Evolutionary conservation across 805 yeast species (phyloP), one percentile per base, ranked within the genome.

Genomic region (Priceomyces fermenticarens): DNA sequence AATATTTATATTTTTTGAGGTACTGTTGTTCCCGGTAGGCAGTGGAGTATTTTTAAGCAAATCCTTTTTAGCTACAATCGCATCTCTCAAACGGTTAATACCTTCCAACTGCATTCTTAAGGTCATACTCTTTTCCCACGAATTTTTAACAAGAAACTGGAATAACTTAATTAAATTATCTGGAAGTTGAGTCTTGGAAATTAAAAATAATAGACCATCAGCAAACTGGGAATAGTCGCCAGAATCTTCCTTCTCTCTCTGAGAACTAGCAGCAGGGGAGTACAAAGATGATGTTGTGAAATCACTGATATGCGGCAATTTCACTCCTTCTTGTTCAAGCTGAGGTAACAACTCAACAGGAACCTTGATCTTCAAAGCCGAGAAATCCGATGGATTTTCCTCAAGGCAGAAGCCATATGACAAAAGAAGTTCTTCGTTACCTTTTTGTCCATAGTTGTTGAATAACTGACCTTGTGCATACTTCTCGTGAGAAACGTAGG

Each of bases 391-490:
- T 8, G 65, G 63, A 49, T 85, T 85, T 35, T 75, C 62, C 12
- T 72, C 73, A 2, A 81, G 36, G 8, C 80, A 74, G 60, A 90
- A 90, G 0, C 97, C 97, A 58, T 90, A 90, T 0, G 84, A 89
- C 49, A 89, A 63, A 4, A 90, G 60, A 20, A 89, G 60, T 48
- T 88, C 96, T 47, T 86, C 95, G 54, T 88, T 89, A 0, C 93
- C 85, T 59, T 88, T 89, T 40, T 85, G 80, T 2, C 97, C 97
- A 60, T 90, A 89, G 60, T 87, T 86, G 57, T 89, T 89, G 62
- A 63, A 86, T 1, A 90, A 46, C 55, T 88, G 84, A 2, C 62
- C 57, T 2, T 75, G 76, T 2, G 42, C 36, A n/a, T 50, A 38
- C 25, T 6, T 41, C 3, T 67, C 58, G 13, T 67, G 64, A 0